A percentile compares a stretch with the other conserved stretches of the same genome.
phyloP scores from a whole-genome alignment of 2,329 filamentous ascomycete species.

The Arthrobotrys megalospora region DNA sequence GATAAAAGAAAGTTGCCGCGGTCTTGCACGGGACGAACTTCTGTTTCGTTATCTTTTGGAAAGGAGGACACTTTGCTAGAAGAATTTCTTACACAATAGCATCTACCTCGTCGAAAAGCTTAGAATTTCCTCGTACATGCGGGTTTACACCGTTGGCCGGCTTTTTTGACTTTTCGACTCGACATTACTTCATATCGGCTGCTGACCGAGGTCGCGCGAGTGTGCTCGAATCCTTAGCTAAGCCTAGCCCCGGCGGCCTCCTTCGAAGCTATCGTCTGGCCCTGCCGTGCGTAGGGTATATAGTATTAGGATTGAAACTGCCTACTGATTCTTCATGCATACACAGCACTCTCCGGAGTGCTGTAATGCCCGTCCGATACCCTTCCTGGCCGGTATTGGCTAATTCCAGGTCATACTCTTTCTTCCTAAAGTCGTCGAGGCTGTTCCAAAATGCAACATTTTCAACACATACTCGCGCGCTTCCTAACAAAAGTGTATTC shows the following conservation, averaged over 20 bases:
- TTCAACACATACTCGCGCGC: constrained; percentile 52
- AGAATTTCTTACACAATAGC: no score
- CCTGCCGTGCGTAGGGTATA: constrained; percentile 1
- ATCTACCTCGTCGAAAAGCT: background rate
- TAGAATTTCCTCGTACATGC: background rate
- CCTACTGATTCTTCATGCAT: constrained; percentile 29
- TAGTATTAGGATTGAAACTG: constrained; percentile 19
- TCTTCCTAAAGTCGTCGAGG: constrained; percentile 64
- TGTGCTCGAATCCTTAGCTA: constrained; percentile 6
- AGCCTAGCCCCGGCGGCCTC: background rate
- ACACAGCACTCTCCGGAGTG: constrained; percentile 49
- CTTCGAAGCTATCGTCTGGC: background rate
- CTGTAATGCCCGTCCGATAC: constrained; percentile 31
- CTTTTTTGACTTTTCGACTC: background rate
- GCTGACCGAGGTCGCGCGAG: constrained; percentile 9
- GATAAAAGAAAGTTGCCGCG: constrained; percentile 18
- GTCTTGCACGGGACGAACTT: background rate
- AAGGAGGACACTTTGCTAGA: background rate
- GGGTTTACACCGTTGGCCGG: background rate
- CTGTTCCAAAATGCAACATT: constrained; percentile 55
- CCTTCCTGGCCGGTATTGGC: constrained; percentile 39
- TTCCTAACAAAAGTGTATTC: constrained; percentile 57
- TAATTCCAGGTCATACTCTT: constrained; percentile 64
- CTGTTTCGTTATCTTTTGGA: no score
- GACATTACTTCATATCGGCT: background rate